phyloP scores from a whole-genome alignment of 352 stramenopile species.

The Aphanomyces euteiches region DNA sequence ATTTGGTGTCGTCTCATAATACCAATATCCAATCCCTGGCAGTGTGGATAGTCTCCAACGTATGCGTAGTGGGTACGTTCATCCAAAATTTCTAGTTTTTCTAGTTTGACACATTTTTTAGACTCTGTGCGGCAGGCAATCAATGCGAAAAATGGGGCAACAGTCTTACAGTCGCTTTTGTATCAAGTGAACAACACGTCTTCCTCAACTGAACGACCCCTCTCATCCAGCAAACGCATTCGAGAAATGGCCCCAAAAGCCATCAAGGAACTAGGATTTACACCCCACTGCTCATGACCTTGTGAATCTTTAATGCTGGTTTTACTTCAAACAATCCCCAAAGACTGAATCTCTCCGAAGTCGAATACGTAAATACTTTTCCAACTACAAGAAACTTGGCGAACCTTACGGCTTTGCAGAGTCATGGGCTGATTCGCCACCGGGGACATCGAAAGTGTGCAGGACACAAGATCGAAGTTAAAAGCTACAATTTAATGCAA shows the following conservation, averaged over 20 bases:
- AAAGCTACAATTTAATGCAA: no score
- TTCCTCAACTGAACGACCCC: conserved; percentile 32
- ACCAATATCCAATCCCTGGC: conserved; percentile 59
- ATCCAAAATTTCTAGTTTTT: no score
- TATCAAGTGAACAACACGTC: conserved; percentile 42
- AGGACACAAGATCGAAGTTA: no score
- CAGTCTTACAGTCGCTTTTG: conserved; percentile 57
- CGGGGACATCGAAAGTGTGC: no score
- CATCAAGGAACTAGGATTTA: conserved; percentile 64
- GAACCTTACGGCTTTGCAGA: no score
- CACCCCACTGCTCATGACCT: neutral
- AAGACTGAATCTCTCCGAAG: neutral
- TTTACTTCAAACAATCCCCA: neutral
- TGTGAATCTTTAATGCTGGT: no score
- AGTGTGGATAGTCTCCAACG: conserved; percentile 76
- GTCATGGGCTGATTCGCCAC: no score
- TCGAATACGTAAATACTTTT: neutral
- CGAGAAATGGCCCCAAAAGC: conserved; percentile 73
- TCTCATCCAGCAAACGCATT: conserved; percentile 67
- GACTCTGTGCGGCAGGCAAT: conserved; percentile 53
- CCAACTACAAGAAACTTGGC: neutral
- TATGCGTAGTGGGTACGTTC: conserved; percentile 50
- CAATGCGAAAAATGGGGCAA: conserved; percentile 47
- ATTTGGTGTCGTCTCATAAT: conserved; percentile 49
- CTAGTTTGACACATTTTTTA: conserved; percentile 28